Conservation (phyloP, 345 rosid genomes). For the Citrus unshiu region DNA sequence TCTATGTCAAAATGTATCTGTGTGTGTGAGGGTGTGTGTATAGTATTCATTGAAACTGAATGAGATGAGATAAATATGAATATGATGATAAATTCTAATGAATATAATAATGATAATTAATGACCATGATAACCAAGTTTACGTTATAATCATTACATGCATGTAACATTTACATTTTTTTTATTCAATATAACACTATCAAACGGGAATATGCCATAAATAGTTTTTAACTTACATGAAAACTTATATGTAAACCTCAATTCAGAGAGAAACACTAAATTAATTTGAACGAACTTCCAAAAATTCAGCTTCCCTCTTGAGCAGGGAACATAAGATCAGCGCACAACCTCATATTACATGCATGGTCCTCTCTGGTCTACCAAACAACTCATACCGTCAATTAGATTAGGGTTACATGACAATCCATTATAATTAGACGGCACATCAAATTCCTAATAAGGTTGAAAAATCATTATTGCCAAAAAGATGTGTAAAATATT, state of each 20-base stretch:
- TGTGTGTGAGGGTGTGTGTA: no score
- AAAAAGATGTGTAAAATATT: not conserved
- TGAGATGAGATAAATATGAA: not conserved
- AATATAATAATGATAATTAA: no score
- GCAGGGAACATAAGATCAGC: slow-evolving; percentile 23
- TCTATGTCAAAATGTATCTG: no score
- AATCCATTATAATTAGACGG: not conserved
- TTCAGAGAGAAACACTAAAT: not conserved
- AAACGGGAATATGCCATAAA: not conserved
- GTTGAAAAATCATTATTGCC: slow-evolving; percentile 19
- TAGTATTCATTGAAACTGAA: not conserved
- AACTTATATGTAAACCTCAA: not conserved
- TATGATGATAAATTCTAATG: not conserved
- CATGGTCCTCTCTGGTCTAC: not conserved
- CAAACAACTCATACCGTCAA: not conserved
- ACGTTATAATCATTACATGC: not conserved
- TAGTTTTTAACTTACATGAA: not conserved
- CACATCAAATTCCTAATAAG: slow-evolving; percentile 12
- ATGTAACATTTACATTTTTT: not conserved
- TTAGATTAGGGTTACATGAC: slow-evolving; percentile 2
- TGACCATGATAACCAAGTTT: not conserved
- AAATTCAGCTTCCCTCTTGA: slow-evolving; percentile 22
- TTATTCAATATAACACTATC: not conserved
- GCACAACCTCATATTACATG: slow-evolving; percentile 5
- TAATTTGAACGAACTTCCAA: slow-evolving; percentile 16